These are phyloP conservation scores for Inonotus obliquus DNA, from an alignment of 1,284 basidiomycete genomes.

Conservation along the genomic window DNA sequence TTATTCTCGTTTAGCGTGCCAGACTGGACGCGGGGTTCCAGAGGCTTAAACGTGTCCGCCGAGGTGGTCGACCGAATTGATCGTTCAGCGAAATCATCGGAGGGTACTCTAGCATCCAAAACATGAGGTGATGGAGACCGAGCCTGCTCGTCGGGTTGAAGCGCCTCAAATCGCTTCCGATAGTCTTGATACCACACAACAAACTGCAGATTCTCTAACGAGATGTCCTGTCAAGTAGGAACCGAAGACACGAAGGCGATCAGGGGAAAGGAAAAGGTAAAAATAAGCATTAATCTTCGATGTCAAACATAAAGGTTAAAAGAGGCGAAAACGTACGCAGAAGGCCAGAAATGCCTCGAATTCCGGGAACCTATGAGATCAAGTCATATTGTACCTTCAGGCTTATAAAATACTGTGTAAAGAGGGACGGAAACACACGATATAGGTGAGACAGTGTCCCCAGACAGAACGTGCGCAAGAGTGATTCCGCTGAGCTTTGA, in stretches of 20 bases:
- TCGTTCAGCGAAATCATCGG: slow-evolving; percentile 19
- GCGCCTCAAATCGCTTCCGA: slow-evolving; percentile 31
- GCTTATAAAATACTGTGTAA: not conserved
- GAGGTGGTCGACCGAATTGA: slow-evolving; percentile 19
- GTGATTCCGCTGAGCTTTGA: slow-evolving; percentile 8
- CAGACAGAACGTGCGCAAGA: slow-evolving; percentile 34
- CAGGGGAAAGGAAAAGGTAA: not conserved
- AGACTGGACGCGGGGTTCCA: too few species aligned
- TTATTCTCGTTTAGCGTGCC: too few species aligned
- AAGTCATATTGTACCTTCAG: not conserved
- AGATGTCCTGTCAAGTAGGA: slow-evolving; percentile 30
- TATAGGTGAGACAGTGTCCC: slow-evolving; percentile 38
- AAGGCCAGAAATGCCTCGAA: slow-evolving; percentile 36
- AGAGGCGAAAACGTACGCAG: slow-evolving; percentile 19
- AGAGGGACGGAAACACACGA: slow-evolving; percentile 24
- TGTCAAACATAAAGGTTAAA: not conserved
- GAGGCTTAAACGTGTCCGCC: slow-evolving; percentile 9
- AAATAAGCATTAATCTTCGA: not conserved
- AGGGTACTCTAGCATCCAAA: not conserved
- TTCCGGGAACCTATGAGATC: slow-evolving; percentile 28
- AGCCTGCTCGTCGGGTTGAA: slow-evolving; percentile 23
- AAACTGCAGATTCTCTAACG: slow-evolving; percentile 39
- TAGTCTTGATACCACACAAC: slow-evolving; percentile 41
- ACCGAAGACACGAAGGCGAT: not conserved
- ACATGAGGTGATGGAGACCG: slow-evolving; percentile 19